Base-by-base conservation (phyloP, 2,329 filamentous ascomycete species). In the Diplodia corticola region DNA sequence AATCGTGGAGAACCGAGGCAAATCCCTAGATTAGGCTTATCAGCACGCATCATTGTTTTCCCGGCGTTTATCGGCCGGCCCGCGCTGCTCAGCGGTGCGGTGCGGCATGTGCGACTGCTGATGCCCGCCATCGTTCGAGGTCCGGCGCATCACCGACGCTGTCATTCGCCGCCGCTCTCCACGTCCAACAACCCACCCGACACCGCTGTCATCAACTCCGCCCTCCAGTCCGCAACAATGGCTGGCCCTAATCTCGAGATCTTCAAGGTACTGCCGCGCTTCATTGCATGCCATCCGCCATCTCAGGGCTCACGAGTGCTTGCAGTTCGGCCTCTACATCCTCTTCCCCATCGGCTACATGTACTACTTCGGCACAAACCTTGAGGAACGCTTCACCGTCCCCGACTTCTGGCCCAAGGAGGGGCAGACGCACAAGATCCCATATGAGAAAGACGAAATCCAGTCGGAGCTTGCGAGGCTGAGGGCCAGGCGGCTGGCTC, bases 341-440 rank as follows among this genome's bases (percentile, higher is more conserved):
- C 90, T 97, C 86, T 99, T 99, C 81, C 95, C 95, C 20, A 98
- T 99, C 74, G 93, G 92, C 73, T 93, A 95, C 84, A 99, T 99
- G 95, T 98, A 96, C 85, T 99, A 99, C 84, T 99, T 98, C 80
- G 95, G 95, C 77, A 97, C 93, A 66, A 99, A 99, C 80, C 91
- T 99, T 76, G 95, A 99, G 80, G 86, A 92, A 70, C 72, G 70
- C 54, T 99, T 99, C 83, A 82, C 86, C 55, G 92, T 98, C 1
- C 89, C 91, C 24, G 91, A 90, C 67, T 99, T 99, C 84, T 99
- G 95, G 95, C 95, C 95, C 30, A 92, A 89, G 74, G 84, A 88
- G 4, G 89, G 91, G 69, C 85, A 93, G 76, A 89, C 89, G 68
- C 89, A 95, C 80, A 86, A 85, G 73, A 86, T 95, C 53, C 92